Percentiles rank a stretch among this genome's conserved stretches.
phyloP scores from a whole-genome alignment of 2,329 filamentous ascomycete genomes.

The Coniochaeta sp. region DNA sequence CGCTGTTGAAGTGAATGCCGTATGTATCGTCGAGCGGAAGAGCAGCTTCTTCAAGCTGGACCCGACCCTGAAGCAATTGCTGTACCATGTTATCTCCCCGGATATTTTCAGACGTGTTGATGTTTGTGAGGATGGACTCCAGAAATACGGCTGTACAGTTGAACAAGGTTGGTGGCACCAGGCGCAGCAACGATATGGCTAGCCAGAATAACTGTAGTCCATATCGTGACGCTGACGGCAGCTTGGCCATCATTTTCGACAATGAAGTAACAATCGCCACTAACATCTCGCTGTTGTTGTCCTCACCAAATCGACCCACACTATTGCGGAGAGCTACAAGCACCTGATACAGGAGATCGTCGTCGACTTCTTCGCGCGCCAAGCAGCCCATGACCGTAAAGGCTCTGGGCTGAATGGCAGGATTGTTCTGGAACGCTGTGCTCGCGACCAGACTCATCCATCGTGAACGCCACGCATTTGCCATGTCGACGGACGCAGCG shows the following conservation, averaged over 20 bases:
- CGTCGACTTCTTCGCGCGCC: constrained; percentile 63
- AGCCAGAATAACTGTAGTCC: constrained; percentile 65
- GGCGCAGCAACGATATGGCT: constrained; percentile 56
- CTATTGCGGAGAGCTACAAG: constrained; percentile 60
- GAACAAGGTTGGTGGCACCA: constrained; percentile 55
- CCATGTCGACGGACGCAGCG: constrained; percentile 55
- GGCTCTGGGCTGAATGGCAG: constrained; percentile 60
- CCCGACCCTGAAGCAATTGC: constrained; percentile 52
- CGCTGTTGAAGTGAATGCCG: constrained; percentile 54
- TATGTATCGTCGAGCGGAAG: constrained; percentile 56
- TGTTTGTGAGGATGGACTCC: constrained; percentile 57
- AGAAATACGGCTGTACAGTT: constrained; percentile 59
- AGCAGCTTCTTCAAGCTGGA: constrained; percentile 54
- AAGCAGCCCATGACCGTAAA: constrained; percentile 67
- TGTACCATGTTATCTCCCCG: constrained; percentile 51
- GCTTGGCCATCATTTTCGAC: constrained; percentile 64
- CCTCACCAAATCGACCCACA: constrained; percentile 56
- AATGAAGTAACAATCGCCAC: constrained; percentile 59
- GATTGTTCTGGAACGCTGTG: constrained; percentile 66
- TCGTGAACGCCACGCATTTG: constrained; percentile 61
- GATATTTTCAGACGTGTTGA: constrained; percentile 52
- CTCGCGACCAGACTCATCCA: constrained; percentile 70
- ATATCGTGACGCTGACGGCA: constrained; percentile 59
- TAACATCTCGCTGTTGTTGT: constrained; percentile 59
- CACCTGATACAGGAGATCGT: constrained; percentile 64